A percentile compares a stretch with the other conserved stretches of the same genome.
Evolutionary conservation across 345 rosid genomes (phyloP).

Genomic region (Laguncularia racemosa): DNA sequence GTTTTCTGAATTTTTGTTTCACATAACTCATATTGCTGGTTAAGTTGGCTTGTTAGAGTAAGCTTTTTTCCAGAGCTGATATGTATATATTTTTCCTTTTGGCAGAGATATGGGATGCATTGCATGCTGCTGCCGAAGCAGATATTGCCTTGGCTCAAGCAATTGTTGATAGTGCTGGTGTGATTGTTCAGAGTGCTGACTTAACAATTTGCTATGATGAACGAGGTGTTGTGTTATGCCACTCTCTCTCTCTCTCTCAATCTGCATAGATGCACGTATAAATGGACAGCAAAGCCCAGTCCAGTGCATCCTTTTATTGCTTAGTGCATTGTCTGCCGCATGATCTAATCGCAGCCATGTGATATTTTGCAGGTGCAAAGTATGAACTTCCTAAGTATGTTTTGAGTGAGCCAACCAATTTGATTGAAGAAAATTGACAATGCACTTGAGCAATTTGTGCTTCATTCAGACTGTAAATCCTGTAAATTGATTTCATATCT

Average conservation of each 20-base stretch:
- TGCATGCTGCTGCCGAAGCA: conserved; percentile 68
- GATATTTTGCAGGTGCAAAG: conserved; percentile 54
- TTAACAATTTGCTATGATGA: conserved; percentile 80
- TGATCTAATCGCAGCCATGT: not conserved
- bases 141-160: conserved; percentile 60
- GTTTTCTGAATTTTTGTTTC: too few relatives aligned
- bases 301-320: not conserved
- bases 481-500: conserved; percentile 15
- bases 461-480: conserved; percentile 23
- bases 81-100: not conserved
- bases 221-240: conserved; percentile 58
- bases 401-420: conserved; percentile 70
- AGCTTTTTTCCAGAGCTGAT: too few relatives aligned
- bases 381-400: conserved; percentile 81
- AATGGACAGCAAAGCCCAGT: not conserved
- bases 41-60: too few relatives aligned
- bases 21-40: too few relatives aligned
- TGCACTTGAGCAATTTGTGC: conserved; percentile 7
- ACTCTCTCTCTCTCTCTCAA: conserved; percentile 1
- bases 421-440: conserved; percentile 37
- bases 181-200: conserved; percentile 61
- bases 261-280: too few relatives aligned
- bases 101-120: conserved; percentile 88
- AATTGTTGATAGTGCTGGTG: conserved; percentile 74
- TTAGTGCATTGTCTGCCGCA: not conserved